Conservation (phyloP, 106 monocot genomes). For the Iris macrosiphon region DNA sequence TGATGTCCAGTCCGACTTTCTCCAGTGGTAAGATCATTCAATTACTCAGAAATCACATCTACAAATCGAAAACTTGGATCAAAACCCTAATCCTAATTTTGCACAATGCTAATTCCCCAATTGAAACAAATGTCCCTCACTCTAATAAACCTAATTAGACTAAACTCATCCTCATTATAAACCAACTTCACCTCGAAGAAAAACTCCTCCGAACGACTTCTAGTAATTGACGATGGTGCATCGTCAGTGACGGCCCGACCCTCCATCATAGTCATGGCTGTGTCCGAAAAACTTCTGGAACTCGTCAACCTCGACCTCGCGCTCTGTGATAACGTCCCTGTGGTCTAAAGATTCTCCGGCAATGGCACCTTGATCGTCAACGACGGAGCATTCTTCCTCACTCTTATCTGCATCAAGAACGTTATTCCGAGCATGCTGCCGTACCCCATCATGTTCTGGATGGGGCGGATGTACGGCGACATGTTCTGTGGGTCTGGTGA, state of each 20-base stretch:
- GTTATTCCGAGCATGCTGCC: constrained; percentile 68
- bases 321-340: constrained; percentile 62
- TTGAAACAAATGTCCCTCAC: too few relatives aligned
- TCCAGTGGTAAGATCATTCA: too few relatives aligned
- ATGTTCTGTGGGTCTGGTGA: constrained; percentile 40
- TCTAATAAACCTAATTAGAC: constrained; percentile 47
- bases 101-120: too few relatives aligned
- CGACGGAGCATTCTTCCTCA: constrained; percentile 58
- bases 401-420: constrained; percentile 84
- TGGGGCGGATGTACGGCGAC: constrained; percentile 45
- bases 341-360: constrained; percentile 75
- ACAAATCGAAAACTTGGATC: too few relatives aligned
- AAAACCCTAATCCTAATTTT: too few relatives aligned
- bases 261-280: constrained; percentile 62
- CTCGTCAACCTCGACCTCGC: constrained; percentile 57
- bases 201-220: constrained; percentile 48
- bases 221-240: constrained; percentile 89
- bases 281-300: constrained; percentile 74
- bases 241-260: constrained; percentile 64
- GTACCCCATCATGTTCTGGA: constrained; percentile 94
- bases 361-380: constrained; percentile 96
- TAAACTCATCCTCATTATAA: constrained; percentile 43
- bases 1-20: too few relatives aligned
- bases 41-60: too few relatives aligned
- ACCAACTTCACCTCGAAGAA: constrained; percentile 72